Base-by-base conservation (phyloP, 768 basidiomycete species). In the Leccinum ochraceum region DNA sequence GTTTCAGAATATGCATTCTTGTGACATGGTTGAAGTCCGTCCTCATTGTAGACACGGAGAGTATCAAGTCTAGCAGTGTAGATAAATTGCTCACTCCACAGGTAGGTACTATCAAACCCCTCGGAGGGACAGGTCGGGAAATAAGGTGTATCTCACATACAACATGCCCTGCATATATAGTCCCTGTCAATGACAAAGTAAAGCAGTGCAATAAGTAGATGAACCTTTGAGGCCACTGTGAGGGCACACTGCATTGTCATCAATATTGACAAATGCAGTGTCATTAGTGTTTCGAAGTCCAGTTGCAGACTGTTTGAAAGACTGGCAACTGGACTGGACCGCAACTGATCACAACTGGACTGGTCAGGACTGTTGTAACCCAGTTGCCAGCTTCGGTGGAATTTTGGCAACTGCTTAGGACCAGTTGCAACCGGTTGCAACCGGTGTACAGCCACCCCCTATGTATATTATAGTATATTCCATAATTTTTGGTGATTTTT, bases 31-130 rank as follows among this genome's bases (percentile, higher is more conserved):
- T 64, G 3, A 63, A 53, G n/a, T n/a, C n/a, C n/a, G n/a, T 11
- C 37, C 42, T 34, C 24, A 3, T 9, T 51, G 7, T 20, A 6
- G 39, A 70, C 69, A 9, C 66, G 64, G 13, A 69, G 49, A 14
- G 72, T 53, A 59, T 73, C 69, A 36, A 70, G 71, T 5, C 67
- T 62, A 39, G 66, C 57, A 7, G 66, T 54, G 55, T 76, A 76
- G 8, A 68, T 60, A 48, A 66, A 71, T 4, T 34, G 28, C n/a
- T 62, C 6, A 10, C 26, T 37, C 32, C 32, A 53, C 36, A n/a
- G n/a, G n/a, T 54, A 60, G 13, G 16, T 8, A 24, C 5, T 28
- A 28, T 28, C 28, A 1, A 28, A 26, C 39, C 42, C 26, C 16
- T 53, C 24, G 58, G 54, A 42, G 22, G 32, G 17, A 63, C 20